These are phyloP conservation scores for Pleurotus tuber-regium DNA, from an alignment of 768 basidiomycete species.

Conservation along the genomic window DNA sequence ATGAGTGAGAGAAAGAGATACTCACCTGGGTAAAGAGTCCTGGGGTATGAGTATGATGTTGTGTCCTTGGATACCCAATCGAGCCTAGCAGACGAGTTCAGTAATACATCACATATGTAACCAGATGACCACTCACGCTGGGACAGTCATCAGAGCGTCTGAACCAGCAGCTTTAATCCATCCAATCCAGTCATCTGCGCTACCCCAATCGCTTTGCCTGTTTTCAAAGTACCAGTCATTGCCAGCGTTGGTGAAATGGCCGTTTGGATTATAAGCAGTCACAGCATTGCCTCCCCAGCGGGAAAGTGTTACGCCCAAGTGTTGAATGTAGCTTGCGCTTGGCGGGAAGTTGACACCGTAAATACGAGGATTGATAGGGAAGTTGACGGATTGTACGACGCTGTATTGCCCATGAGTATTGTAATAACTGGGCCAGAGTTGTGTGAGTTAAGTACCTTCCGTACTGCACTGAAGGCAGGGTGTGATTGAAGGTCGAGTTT, in stretches of 20 bases:
- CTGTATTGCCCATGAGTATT: constrained; percentile 17
- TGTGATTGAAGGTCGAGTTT: constrained; percentile 35
- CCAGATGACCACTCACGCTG: constrained; percentile 36
- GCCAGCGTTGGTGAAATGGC: constrained; percentile 51
- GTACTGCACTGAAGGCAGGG: constrained; percentile 41
- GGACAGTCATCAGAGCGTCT: constrained; percentile 42
- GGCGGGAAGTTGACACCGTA: constrained; percentile 59
- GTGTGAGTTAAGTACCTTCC: constrained; percentile 31
- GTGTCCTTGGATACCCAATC: constrained; percentile 57
- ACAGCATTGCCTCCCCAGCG: constrained; percentile 58
- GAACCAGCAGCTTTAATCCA: constrained; percentile 47
- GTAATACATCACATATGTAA: background rate
- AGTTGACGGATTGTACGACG: constrained; percentile 33
- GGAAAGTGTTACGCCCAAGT: constrained; percentile 47
- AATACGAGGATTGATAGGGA: constrained; percentile 43
- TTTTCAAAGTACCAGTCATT: constrained; percentile 60
- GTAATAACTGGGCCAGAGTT: background rate
- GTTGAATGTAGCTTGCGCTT: constrained; percentile 40
- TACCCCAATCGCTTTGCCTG: constrained; percentile 33
- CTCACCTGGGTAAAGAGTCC: constrained; percentile 40
- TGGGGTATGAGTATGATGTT: constrained; percentile 51
- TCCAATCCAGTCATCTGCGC: constrained; percentile 47
- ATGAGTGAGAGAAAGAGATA: background rate
- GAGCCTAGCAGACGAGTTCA: constrained; percentile 29
- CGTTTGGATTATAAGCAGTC: constrained; percentile 51